Evolutionary conservation across 169 alveolate species (phyloP).

Genomic region (Plasmodium vivax): DNA sequence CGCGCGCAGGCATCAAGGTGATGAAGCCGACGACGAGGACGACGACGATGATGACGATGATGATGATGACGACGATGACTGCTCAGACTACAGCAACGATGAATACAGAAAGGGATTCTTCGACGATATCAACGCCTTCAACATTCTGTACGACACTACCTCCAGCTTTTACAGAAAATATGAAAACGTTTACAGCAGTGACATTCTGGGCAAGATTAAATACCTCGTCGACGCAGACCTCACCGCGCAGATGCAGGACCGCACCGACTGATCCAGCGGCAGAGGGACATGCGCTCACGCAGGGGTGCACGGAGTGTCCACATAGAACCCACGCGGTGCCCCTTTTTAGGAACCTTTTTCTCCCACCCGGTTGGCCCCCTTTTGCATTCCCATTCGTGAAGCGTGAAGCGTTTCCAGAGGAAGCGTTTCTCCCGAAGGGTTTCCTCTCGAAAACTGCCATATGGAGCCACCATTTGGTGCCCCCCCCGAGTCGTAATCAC

Average conservation of each 20-base stretch:
- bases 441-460: background rate
- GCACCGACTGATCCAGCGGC: background rate
- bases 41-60: constrained; percentile 62
- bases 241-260: constrained; percentile 25
- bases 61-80: constrained; percentile 36
- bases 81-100: constrained; percentile 61
- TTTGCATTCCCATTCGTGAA: background rate
- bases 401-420: no score
- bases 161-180: constrained; percentile 31
- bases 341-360: background rate
- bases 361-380: background rate
- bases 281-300: background rate
- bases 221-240: constrained; percentile 58
- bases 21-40: constrained; percentile 50
- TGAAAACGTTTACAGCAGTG: constrained; percentile 34
- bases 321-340: background rate
- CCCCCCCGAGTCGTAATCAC: background rate
- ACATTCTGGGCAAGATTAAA: constrained; percentile 34
- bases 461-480: background rate
- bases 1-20: background rate
- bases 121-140: constrained; percentile 59
- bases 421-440: no score
- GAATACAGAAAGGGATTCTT: constrained; percentile 68
- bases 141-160: constrained; percentile 41
- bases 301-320: no score